Percentiles rank a stretch among this genome's conserved stretches.
Evolutionary conservation across 2,329 filamentous ascomycete species (phyloP).

Genomic region (Pezicula carpinea): DNA sequence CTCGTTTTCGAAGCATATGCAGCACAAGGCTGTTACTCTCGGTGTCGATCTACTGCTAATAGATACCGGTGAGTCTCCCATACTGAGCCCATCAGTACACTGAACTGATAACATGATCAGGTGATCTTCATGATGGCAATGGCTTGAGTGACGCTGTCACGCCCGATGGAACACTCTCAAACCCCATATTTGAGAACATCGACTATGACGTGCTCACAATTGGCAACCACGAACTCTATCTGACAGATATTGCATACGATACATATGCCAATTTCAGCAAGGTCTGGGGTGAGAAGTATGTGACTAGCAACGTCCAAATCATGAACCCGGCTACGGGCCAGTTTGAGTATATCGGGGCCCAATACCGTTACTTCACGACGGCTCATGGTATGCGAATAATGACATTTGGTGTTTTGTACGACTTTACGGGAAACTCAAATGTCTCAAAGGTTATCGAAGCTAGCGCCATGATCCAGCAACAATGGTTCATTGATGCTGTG

Average conservation of each 20-base stretch:
- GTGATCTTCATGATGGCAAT: constrained; percentile 83
- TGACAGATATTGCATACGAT: constrained; percentile 68
- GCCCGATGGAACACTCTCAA: constrained; percentile 85
- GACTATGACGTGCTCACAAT: constrained; percentile 76
- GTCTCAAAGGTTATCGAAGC: constrained; percentile 81
- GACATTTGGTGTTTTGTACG: constrained; percentile 77
- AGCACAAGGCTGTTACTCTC: constrained; percentile 67
- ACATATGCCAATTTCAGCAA: constrained; percentile 74
- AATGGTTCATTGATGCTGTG: constrained; percentile 76
- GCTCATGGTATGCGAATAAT: constrained; percentile 55
- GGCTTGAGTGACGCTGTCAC: constrained; percentile 83
- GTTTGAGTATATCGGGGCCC: constrained; percentile 68
- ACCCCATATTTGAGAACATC: constrained; percentile 79
- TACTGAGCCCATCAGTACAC: neutral
- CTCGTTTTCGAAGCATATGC: constrained; percentile 81
- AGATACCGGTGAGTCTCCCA: constrained; percentile 64
- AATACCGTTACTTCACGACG: constrained; percentile 85
- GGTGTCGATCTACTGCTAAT: constrained; percentile 74
- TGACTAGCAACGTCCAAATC: constrained; percentile 93
- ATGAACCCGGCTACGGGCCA: constrained; percentile 65
- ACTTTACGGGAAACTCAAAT: constrained; percentile 85
- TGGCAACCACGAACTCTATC: constrained; percentile 93
- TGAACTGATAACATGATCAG: constrained; percentile 4
- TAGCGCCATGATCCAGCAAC: constrained; percentile 70
- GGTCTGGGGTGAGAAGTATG: constrained; percentile 66